A percentile compares a stretch with the other conserved stretches of the same genome.
Conservation (phyloP, 805 yeast genomes). For the Saccharomycopsis lassenensis region DNA sequence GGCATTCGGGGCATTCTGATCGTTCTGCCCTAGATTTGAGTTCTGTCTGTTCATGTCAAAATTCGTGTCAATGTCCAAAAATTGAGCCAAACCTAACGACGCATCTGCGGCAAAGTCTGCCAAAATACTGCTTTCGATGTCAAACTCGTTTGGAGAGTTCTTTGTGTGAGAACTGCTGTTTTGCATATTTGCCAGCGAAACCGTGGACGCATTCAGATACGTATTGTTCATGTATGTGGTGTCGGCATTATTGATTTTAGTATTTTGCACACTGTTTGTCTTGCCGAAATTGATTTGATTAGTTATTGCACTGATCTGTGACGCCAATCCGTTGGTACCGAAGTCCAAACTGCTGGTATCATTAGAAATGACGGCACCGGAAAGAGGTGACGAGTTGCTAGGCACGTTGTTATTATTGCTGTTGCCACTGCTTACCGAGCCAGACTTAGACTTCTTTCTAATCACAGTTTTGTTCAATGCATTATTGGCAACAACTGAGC, state of each 20-base stretch:
- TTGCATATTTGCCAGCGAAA: too few species aligned
- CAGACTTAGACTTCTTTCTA: background rate
- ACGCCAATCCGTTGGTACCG: too few species aligned
- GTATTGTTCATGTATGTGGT: too few species aligned
- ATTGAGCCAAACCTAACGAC: slow-evolving; percentile 63
- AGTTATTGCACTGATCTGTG: background rate
- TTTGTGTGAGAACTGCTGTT: background rate
- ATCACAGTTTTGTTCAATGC: background rate
- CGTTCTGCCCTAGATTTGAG: too few species aligned
- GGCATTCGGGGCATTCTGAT: too few species aligned
- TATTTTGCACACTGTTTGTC: too few species aligned
- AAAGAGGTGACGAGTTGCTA: too few species aligned
- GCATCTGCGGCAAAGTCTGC: slow-evolving; percentile 74
- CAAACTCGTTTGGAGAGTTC: slow-evolving; percentile 14
- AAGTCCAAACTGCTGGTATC: too few species aligned
- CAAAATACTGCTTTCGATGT: slow-evolving; percentile 10
- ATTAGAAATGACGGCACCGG: too few species aligned
- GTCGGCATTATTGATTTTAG: too few species aligned
- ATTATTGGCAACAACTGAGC: slow-evolving; percentile 1
- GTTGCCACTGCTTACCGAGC: background rate
- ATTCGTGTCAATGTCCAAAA: slow-evolving; percentile 37
- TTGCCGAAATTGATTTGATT: background rate
- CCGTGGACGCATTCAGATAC: too few species aligned
- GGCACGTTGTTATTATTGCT: slow-evolving; percentile 2
- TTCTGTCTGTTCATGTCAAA: slow-evolving; percentile 1